phyloP scores from a whole-genome alignment of 345 rosid genomes.

The Cochlearia excelsa region DNA sequence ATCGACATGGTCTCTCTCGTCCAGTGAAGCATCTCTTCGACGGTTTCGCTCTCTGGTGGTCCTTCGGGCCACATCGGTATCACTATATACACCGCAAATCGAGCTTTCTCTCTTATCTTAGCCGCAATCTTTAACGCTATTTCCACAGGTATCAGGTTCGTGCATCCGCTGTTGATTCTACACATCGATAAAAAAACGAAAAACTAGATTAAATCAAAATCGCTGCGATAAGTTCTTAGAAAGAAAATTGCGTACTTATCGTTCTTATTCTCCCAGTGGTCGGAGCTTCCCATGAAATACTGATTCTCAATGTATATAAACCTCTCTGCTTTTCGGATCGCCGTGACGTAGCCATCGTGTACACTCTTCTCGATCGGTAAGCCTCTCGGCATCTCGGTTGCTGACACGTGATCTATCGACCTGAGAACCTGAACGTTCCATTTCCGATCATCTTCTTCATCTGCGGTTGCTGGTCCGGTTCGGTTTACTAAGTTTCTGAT shows the following conservation, averaged over 20 bases:
- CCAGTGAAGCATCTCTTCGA: constrained; percentile 90
- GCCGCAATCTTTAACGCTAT: constrained; percentile 65
- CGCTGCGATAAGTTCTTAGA: not conserved
- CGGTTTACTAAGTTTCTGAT: constrained; percentile 42
- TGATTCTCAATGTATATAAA: constrained; percentile 92
- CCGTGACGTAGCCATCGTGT: constrained; percentile 73
- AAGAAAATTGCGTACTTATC: constrained; percentile 20
- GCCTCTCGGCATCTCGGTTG: constrained; percentile 48
- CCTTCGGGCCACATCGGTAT: constrained; percentile 99
- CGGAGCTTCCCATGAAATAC: constrained; percentile 80
- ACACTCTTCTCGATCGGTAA: constrained; percentile 58
- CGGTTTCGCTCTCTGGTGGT: constrained; percentile 69
- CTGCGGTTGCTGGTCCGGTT: constrained; percentile 29
- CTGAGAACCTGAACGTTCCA: constrained; percentile 85
- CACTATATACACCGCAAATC: constrained; percentile 72
- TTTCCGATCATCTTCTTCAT: constrained; percentile 34
- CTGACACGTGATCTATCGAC: constrained; percentile 66
- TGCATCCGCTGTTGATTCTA: constrained; percentile 50
- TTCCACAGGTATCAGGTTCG: constrained; percentile 77
- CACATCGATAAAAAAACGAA: not conserved
- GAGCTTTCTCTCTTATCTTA: constrained; percentile 58
- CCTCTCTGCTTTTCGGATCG: constrained; percentile 67
- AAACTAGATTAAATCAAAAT: constrained; percentile 4
- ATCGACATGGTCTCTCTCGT: constrained; percentile 74
- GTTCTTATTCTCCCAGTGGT: constrained; percentile 62